These are phyloP conservation scores for Pythium plurisporium DNA, from an alignment of 352 stramenopile genomes.

Conservation along the genomic window DNA sequence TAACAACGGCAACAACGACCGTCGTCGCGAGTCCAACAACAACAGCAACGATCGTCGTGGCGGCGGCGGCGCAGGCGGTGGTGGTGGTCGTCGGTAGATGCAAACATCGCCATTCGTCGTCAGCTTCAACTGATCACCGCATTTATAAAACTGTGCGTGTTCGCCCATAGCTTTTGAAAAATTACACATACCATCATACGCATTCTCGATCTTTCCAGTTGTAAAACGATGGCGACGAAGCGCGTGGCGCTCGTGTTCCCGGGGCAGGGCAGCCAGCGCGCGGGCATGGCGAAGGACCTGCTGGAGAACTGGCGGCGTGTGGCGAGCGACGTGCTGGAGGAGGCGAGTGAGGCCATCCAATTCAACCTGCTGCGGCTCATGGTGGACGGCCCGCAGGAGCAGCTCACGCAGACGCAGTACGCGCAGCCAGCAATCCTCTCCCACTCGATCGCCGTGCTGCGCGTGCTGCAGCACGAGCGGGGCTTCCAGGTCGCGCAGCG, in stretches of 20 bases:
- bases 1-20: constrained; percentile 21
- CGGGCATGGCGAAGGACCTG: constrained; percentile 74
- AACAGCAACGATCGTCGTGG: constrained; percentile 12
- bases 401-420: constrained; percentile 67
- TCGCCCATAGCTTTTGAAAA: constrained; percentile 10
- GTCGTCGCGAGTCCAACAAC: constrained; percentile 17
- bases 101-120: not conserved
- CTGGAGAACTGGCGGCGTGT: constrained; percentile 62
- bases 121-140: too few species aligned
- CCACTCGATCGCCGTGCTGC: constrained; percentile 70
- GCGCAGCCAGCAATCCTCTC: constrained; percentile 79
- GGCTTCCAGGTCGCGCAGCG: constrained; percentile 31
- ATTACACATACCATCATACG: constrained; percentile 18
- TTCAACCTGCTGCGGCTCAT: constrained; percentile 55
- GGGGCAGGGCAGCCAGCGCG: constrained; percentile 78
- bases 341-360: constrained; percentile 68
- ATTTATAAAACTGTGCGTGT: constrained; percentile 10
- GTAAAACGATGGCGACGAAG: constrained; percentile 16
- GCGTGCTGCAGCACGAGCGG: constrained; percentile 60
- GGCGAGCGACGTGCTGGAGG: constrained; percentile 55
- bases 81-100: constrained; percentile 36
- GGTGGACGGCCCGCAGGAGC: constrained; percentile 48
- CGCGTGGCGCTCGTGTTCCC: constrained; percentile 73
- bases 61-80: not conserved
- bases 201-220: too few species aligned